A percentile compares a stretch with the other conserved stretches of the same genome.
These are phyloP conservation scores for Heimioporus sp. DNA, from an alignment of 768 basidiomycete species.

Conservation along the genomic window DNA sequence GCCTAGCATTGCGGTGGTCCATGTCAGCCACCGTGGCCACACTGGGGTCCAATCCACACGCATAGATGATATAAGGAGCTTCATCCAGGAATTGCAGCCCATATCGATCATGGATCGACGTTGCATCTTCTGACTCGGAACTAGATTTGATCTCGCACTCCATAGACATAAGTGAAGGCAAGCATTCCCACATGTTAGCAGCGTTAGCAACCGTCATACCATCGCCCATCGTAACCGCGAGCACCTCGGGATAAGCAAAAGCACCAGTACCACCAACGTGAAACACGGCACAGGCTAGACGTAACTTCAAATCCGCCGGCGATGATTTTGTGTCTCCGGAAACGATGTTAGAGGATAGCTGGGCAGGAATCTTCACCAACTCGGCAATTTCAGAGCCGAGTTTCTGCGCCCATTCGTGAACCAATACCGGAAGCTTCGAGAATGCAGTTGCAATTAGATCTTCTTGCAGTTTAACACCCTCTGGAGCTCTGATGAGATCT, in stretches of 20 bases:
- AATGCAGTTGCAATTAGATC: slow-evolving; percentile 10
- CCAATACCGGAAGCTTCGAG: slow-evolving; percentile 7
- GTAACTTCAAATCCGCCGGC: not conserved
- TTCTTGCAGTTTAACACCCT: not conserved
- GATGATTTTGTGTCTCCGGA: not conserved
- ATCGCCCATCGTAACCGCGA: not conserved
- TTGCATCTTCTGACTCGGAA: not conserved
- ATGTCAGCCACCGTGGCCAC: slow-evolving; percentile 12
- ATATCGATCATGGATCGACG: not conserved
- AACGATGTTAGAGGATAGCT: not conserved
- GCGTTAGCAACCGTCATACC: not conserved
- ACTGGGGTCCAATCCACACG: slow-evolving; percentile 15
- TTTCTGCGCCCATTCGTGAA: slow-evolving; percentile 7
- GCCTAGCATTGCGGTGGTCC: slow-evolving; percentile 10
- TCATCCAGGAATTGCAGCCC: not conserved
- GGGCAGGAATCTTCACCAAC: slow-evolving; percentile 9
- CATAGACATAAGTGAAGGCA: too few relatives aligned
- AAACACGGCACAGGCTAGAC: slow-evolving; percentile 8
- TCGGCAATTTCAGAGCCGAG: slow-evolving; percentile 6
- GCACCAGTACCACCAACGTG: not conserved
- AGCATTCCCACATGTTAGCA: not conserved
- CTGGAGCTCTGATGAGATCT: slow-evolving; percentile 4
- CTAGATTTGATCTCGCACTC: not conserved
- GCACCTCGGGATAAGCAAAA: slow-evolving; percentile 2
- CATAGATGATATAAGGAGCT: slow-evolving; percentile 5